A percentile compares a stretch with the other conserved stretches of the same genome.
phyloP scores from a whole-genome alignment of 192 early-diverging fungal genomes.

The Allomyces javanicus region DNA sequence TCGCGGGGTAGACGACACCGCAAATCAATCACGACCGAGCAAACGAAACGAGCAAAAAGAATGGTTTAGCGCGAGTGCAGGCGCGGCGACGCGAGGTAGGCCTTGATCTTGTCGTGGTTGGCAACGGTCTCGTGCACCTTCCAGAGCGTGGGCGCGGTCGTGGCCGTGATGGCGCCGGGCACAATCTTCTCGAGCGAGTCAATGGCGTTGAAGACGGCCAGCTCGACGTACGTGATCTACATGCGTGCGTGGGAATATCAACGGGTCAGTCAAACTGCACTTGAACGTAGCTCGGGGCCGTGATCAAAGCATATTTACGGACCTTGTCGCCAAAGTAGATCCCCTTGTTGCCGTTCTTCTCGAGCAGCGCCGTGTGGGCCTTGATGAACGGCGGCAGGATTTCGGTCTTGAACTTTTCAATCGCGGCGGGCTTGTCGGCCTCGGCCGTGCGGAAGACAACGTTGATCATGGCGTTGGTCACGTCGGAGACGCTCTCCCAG shows the following conservation, averaged over 20 bases:
- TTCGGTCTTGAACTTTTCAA: conserved; percentile 4
- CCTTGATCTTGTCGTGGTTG: neutral
- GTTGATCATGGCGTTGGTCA: conserved; percentile 2
- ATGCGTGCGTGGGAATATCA: too few relatives aligned
- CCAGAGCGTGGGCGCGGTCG: neutral
- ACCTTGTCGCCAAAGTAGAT: neutral
- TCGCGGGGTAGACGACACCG: too few relatives aligned
- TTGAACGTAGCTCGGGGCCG: too few relatives aligned
- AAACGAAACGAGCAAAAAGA: neutral
- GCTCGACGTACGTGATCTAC: neutral
- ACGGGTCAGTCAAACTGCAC: too few relatives aligned
- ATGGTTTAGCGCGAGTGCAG: neutral
- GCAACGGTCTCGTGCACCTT: neutral
- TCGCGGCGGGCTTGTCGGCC: conserved; percentile 6
- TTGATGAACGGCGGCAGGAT: neutral
- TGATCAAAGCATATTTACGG: neutral
- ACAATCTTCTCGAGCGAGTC: neutral
- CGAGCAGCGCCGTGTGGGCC: neutral
- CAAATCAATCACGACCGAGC: too few relatives aligned
- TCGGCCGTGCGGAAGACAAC: neutral
- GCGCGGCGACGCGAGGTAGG: neutral
- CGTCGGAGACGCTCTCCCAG: conserved; percentile 6
- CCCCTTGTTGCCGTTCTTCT: neutral
- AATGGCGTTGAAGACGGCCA: neutral
- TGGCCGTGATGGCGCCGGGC: neutral